These are phyloP conservation scores for Tremella yokohamensis DNA, from an alignment of 768 basidiomycete species.

Conservation along the genomic window DNA sequence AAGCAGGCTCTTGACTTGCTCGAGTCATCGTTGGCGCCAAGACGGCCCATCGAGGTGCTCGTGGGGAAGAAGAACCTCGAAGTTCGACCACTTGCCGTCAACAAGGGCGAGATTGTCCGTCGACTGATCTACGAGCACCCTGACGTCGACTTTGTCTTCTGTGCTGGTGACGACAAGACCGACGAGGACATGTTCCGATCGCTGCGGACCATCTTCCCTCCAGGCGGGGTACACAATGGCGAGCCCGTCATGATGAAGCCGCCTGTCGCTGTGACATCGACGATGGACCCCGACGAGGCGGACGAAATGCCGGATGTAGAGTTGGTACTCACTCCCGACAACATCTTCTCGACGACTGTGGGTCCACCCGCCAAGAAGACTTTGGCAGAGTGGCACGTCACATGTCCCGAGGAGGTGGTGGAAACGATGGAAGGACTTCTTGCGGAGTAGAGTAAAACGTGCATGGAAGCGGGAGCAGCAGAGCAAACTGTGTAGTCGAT, in stretches of 20 bases:
- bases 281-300: slow-evolving; percentile 47
- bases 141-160: slow-evolving; percentile 92
- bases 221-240: slow-evolving; percentile 43
- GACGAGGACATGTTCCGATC: slow-evolving; percentile 99
- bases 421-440: slow-evolving; percentile 60
- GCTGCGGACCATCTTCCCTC: slow-evolving; percentile 61
- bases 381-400: slow-evolving; percentile 87
- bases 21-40: slow-evolving; percentile 87
- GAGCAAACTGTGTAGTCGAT: not conserved
- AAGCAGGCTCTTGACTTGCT: slow-evolving; percentile 93
- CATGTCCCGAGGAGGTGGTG: slow-evolving; percentile 78
- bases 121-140: slow-evolving; percentile 87
- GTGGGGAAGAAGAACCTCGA: slow-evolving; percentile 99
- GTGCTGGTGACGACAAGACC: slow-evolving; percentile 98
- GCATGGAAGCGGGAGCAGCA: not conserved
- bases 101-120: slow-evolving; percentile 99
- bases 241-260: slow-evolving; percentile 53
- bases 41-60: slow-evolving; percentile 94
- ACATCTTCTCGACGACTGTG: slow-evolving; percentile 88
- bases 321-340: slow-evolving; percentile 64
- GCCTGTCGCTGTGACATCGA: slow-evolving; percentile 57
- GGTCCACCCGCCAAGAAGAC: slow-evolving; percentile 82
- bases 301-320: slow-evolving; percentile 55
- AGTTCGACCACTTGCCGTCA: slow-evolving; percentile 88
- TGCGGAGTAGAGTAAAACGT: slow-evolving; percentile 1